Percentiles rank a stretch among this genome's conserved stretches.
Conservation (phyloP, 2,329 filamentous ascomycete species). For the Gliomastix tumulicola region DNA sequence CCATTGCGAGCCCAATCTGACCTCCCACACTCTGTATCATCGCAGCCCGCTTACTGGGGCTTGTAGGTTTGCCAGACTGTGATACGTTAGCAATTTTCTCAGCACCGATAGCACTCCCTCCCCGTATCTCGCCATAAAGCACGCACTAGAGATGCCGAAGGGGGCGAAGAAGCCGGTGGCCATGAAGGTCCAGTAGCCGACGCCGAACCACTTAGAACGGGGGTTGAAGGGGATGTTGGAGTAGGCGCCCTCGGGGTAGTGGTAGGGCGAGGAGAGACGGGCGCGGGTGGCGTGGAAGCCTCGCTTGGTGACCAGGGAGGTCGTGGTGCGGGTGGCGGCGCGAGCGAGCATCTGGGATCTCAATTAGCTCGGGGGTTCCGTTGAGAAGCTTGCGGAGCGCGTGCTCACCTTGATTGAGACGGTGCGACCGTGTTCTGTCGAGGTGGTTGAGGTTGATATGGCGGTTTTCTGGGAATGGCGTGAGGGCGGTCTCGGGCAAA, state of each 20-base stretch:
- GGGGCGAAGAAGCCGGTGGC: slow-evolving; percentile 50
- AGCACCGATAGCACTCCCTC: background rate
- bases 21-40: background rate
- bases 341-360: slow-evolving; percentile 72
- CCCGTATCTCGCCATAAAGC: no score
- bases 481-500: no score
- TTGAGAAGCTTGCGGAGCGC: slow-evolving; percentile 8
- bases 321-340: slow-evolving; percentile 57
- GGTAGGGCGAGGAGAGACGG: slow-evolving; percentile 85
- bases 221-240: slow-evolving; percentile 98
- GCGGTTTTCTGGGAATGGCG: slow-evolving; percentile 2
- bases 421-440: background rate
- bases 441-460: slow-evolving; percentile 20
- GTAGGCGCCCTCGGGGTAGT: slow-evolving; percentile 95
- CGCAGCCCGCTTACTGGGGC: slow-evolving; percentile 21
- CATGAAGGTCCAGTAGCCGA: slow-evolving; percentile 74
- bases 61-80: slow-evolving; percentile 42
- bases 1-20: background rate
- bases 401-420: slow-evolving; percentile 1
- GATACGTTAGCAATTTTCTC: slow-evolving; percentile 10
- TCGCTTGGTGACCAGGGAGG: slow-evolving; percentile 72
- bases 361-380: background rate
- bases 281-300: slow-evolving; percentile 88
- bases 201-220: slow-evolving; percentile 74
- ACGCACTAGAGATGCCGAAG: slow-evolving; percentile 57